Evolutionary conservation across 2,329 filamentous ascomycete genomes (phyloP), one percentile per base, ranked within the genome.

Genomic region (Leptographium radiaticola): DNA sequence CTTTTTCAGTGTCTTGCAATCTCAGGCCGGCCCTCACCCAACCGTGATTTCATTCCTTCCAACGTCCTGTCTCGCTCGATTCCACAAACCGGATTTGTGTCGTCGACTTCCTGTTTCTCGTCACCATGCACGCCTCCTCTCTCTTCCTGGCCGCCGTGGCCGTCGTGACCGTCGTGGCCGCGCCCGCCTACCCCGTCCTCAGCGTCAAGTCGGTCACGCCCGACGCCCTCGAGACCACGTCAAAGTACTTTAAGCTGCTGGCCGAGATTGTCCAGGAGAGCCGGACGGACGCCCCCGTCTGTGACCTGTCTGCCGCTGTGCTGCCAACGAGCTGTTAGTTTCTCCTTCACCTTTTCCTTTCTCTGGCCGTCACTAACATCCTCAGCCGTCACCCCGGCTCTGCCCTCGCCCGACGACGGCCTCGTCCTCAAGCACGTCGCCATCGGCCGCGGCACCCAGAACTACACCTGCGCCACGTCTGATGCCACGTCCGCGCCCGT

Each of bases 371-470:
- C 25, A 16, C 33, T 20, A 18, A 36, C 15, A 30, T 39, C 20
- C 6, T 13, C 44, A 58, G 58, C 54, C 48, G 56, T 51, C 52
- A 58, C 49, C 33, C 61, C 57, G 0, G 43, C 53, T 16, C 54
- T 62, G 6, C 81, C 85, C 15, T 59, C 73, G 9, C 80, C 81
- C 15, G 70, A 79, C 0, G 60, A 71, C 8, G 86, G 83, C 54
- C 72, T 87, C 34, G 71, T 65, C 4, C 75, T 94, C 51, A 77
- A 80, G 64, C 87, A 94, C 68, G 85, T 96, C 53, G 87, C 86
- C 64, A 74, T 96, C 58, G 91, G 91, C 62, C 84, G 88, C 46
- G 91, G 91, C 56, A 93, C 87, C 9, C 84, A 96, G 71, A 96
- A 96, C 76, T 97, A 96, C 74, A 94, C 88, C 51, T 96, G 91